A percentile compares a stretch with the other conserved stretches of the same genome.
Evolutionary conservation across 202 grass and related monocot genomes (phyloP).

Genomic region (Zoysia matrella): DNA sequence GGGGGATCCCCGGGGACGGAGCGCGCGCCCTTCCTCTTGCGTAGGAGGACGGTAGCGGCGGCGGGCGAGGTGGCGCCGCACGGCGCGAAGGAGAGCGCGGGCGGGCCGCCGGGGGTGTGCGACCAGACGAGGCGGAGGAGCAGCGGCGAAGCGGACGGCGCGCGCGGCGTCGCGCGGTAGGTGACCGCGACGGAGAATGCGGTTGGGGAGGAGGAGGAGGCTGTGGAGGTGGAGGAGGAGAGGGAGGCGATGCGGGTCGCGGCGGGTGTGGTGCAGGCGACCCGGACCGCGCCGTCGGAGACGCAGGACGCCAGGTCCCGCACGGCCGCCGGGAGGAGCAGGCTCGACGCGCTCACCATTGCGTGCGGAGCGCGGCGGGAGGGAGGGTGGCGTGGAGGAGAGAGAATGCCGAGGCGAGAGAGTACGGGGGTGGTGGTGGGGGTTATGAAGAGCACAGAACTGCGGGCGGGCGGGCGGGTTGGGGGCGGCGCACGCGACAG

Average conservation of each 20-base stretch:
- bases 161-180: constrained; percentile 34
- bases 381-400: too few relatives aligned
- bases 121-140: constrained; percentile 70
- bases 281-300: constrained; percentile 75
- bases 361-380: too few relatives aligned
- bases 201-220: constrained; percentile 30
- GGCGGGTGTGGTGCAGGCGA: constrained; percentile 56
- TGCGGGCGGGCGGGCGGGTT: too few relatives aligned
- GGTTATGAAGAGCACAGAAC: too few relatives aligned
- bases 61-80: neutral
- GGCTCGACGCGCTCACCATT: constrained; percentile 75
- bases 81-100: constrained; percentile 46
- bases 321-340: constrained; percentile 65
- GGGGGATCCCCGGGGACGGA: constrained; percentile 3
- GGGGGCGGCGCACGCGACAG: too few relatives aligned
- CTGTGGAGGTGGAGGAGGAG: constrained; percentile 35
- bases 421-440: too few relatives aligned
- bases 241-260: constrained; percentile 37
- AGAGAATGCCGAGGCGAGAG: too few relatives aligned
- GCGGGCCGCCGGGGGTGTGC: constrained; percentile 45
- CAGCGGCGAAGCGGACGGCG: constrained; percentile 30
- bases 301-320: constrained; percentile 89
- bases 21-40: constrained; percentile 61
- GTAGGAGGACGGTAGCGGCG: constrained; percentile 35
- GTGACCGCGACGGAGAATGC: constrained; percentile 55